Percentiles rank a stretch among this genome's conserved stretches.
phyloP scores from a whole-genome alignment of 208 protist species.

The Strigomonas galati region DNA sequence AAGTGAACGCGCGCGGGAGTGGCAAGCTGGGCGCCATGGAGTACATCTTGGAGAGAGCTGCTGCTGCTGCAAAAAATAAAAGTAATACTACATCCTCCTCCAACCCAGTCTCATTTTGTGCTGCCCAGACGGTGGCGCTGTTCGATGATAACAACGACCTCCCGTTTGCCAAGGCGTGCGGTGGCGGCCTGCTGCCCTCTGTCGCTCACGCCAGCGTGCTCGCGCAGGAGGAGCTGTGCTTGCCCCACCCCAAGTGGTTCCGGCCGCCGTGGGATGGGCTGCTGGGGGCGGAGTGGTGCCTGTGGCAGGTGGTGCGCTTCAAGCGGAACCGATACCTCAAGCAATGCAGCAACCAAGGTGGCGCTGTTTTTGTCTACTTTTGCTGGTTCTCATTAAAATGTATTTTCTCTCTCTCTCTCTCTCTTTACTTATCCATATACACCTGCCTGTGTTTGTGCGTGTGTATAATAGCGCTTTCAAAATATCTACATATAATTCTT shows the following conservation, averaged over 20 bases:
- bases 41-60: constrained; percentile 14
- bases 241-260: constrained; percentile 18
- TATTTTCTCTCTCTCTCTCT: not conserved
- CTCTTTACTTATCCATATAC: no score
- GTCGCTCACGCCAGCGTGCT: constrained; percentile 35
- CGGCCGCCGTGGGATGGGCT: constrained; percentile 26
- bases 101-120: constrained; percentile 10
- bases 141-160: constrained; percentile 45
- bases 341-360: not conserved
- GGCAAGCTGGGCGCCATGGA: constrained; percentile 29
- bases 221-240: constrained; percentile 6
- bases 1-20: constrained; percentile 26
- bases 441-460: no score
- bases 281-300: constrained; percentile 32
- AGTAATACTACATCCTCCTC: constrained; percentile 9
- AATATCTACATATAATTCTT: no score
- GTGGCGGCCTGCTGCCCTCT: constrained; percentile 32
- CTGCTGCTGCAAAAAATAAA: no score
- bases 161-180: constrained; percentile 31
- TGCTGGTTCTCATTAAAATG: not conserved
- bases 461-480: no score
- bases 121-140: constrained; percentile 20
- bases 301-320: constrained; percentile 35
- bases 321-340: constrained; percentile 9
- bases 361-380: constrained; percentile 14